A percentile compares a stretch with the other conserved stretches of the same genome.
phyloP scores from a whole-genome alignment of 139 green algal species.

The Picochlorum sp. region DNA sequence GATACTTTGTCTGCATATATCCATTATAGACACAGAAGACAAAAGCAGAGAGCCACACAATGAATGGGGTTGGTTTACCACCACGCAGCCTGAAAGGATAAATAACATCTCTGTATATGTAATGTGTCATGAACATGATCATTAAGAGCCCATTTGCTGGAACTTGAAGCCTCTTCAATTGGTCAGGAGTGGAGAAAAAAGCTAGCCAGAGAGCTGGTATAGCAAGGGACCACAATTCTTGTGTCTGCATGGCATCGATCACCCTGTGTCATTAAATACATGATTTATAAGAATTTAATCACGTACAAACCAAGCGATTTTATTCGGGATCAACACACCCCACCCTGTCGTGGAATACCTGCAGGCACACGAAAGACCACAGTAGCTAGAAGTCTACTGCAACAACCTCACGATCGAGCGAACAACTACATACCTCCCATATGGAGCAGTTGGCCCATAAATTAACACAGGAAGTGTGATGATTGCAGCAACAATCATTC shows the following conservation, averaged over 20 bases:
- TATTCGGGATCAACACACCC: constrained; percentile 7
- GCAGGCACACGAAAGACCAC: neutral
- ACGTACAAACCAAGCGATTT: constrained; percentile 15
- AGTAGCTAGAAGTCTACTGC: neutral
- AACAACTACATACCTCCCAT: neutral
- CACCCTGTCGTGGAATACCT: constrained; percentile 10
- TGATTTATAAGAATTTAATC: neutral
- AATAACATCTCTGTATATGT: constrained; percentile 38
- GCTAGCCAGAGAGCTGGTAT: constrained; percentile 23
- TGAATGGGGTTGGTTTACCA: constrained; percentile 46
- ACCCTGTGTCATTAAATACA: neutral
- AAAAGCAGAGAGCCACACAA: constrained; percentile 44
- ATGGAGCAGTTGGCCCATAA: constrained; percentile 1
- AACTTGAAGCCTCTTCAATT: constrained; percentile 2
- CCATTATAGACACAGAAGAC: constrained; percentile 67
- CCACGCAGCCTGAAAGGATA: constrained; percentile 46
- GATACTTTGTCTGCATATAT: constrained; percentile 42
- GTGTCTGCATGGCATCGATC: constrained; percentile 3
- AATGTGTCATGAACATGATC: constrained; percentile 31
- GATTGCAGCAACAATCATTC: neutral
- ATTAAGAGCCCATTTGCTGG: constrained; percentile 22
- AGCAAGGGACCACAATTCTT: constrained; percentile 30
- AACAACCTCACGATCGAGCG: neutral
- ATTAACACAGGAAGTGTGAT: neutral
- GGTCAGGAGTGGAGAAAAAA: constrained; percentile 12